These are phyloP conservation scores for Beverwykella pulmonaria DNA, from an alignment of 495 filamentous ascomycete genomes.

Conservation along the genomic window DNA sequence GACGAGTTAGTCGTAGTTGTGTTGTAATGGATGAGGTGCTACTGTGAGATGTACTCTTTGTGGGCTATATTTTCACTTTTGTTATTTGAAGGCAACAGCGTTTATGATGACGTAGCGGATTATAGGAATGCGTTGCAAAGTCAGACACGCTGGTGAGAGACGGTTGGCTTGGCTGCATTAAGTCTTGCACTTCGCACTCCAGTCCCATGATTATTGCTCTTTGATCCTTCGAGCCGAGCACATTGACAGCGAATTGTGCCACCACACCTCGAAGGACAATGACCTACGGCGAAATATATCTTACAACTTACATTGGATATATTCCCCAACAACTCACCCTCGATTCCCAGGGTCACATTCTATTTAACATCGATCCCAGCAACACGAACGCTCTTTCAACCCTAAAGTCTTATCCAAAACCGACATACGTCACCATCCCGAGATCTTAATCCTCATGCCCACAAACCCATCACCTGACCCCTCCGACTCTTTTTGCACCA, in stretches of 20 bases:
- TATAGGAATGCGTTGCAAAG: background rate
- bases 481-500: background rate
- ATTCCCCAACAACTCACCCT: background rate
- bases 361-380: background rate
- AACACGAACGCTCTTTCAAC: slow-evolving; percentile 1
- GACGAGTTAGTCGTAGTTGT: background rate
- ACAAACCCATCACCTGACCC: slow-evolving; percentile 4
- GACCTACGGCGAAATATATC: background rate
- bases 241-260: background rate
- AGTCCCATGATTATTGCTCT: background rate
- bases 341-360: background rate
- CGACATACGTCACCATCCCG: background rate
- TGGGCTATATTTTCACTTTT: background rate
- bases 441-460: slow-evolving; percentile 2
- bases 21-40: background rate
- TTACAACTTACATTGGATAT: background rate
- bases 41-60: background rate
- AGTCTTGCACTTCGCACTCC: background rate
- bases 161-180: background rate
- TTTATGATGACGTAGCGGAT: background rate
- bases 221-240: background rate
- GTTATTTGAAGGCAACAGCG: background rate
- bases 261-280: background rate
- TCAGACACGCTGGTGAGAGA: background rate
- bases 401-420: background rate